Base-by-base conservation (phyloP, 2,329 filamentous ascomycete species). In the Helotiales sp. region DNA sequence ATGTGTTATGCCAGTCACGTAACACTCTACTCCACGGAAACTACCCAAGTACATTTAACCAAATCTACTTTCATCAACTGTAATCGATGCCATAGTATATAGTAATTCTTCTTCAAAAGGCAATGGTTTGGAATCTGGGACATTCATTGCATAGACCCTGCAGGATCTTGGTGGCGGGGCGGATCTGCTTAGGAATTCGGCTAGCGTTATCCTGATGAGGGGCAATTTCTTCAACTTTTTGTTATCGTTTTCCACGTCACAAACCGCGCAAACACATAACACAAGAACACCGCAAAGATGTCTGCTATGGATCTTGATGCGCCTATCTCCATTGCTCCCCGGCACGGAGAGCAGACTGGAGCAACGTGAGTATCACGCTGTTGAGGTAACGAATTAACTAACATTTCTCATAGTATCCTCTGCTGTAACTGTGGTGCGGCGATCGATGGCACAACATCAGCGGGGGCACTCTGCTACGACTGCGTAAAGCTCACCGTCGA, bases 401-500 rank as follows among this genome's bases (percentile, higher is more conserved):
- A 62, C 64, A 68, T 22, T 54, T 40, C 12, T 54, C 55, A 53
- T 59, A 90, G 87, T n/a, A 96, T 98, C 71, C 89, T 99, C 58
- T 99, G 95, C 77, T 96, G 91, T 79, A 96, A 98, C 81, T 99
- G 95, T 75, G 95, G 93, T 71, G 92, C 91, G 60, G 88, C 93
- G 36, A 96, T 99, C 70, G 93, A 97, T 75, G 95, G 95, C 74
- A 96, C 92, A 17, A 85, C 86, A 13, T 82, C 90, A 25, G 87
- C 89, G 53, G 92, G 92, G 61, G 93, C 95, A 38, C 87, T 97
- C 57, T 99, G 95, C 78, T 91, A 91, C 74, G 93, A 98, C 79
- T 98, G 95, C 75, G 86, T 98, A 72, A 96, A 96, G 74, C 84
- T 96, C 67, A 96, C 92, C 49, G 85, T 96, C 75, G 95, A 99